Evolutionary conservation across 2,329 filamentous ascomycete species (phyloP), one percentile per base, ranked within the genome.

Genomic region (Colletotrichum lupini): DNA sequence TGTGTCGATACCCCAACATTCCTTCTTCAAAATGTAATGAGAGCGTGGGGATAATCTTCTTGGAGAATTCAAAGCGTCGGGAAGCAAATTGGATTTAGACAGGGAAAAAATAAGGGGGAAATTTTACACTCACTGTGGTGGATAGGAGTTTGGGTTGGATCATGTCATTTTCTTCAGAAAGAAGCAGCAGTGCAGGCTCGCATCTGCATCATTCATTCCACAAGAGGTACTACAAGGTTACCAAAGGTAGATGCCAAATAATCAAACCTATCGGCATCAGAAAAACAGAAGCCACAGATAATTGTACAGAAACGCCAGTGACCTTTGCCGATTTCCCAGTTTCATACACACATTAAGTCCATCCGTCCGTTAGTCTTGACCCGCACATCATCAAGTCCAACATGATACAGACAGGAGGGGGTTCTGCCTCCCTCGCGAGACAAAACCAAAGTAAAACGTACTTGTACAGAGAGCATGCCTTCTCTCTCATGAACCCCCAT

Each of bases 291-390:
- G 4, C 9, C 22, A n/a, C 42, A 37, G 32, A 16, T 52, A 28
- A 24, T 52, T 52, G 22, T 55, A 65, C 67, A 70, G 16, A 24
- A 42, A 53, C 62, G 64, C 26, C 30, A 35, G 55, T 46, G 30
- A 30, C 67, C 30, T 30, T 30, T n/a, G 24, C 53, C 22, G 46
- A 52, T 49, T 35, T 49, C 57, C 57, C 49, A 16, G 7, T 53
- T 53, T 37, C 62, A 59, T 59, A 53, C 57, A 58, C 52, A 72
- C 58, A 58, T 73, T 60, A 65, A 16, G 7, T 16, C 5, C 35
- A 9, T 35, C 37, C 28, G 7, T 8, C 5, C 26, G 16, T 49
- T 28, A 22, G 3, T 9, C 9, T 7, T 14, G 5, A 28, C 11
- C 9, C 26, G 52, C 26, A 32, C 3, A 16, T n/a, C 24, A 6